Percentiles rank a stretch among this genome's conserved stretches.
These are phyloP conservation scores for Lachancea cidri DNA, from an alignment of 805 yeast genomes.

Conservation along the genomic window DNA sequence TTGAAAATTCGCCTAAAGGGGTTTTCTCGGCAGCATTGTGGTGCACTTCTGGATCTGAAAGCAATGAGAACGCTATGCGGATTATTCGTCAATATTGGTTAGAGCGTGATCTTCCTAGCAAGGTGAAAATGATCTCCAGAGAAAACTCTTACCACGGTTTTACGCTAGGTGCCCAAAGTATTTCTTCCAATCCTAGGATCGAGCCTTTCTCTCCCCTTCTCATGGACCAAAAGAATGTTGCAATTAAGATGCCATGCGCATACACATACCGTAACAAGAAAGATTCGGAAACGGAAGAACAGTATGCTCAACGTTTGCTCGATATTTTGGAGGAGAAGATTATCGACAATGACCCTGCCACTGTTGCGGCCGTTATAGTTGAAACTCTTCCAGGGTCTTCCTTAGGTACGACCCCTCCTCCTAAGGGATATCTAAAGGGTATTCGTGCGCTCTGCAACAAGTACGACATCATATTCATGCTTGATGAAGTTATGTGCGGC, in stretches of 20 bases:
- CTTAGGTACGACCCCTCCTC: constrained; percentile 41
- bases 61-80: constrained; percentile 62
- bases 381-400: constrained; percentile 47
- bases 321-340: constrained; percentile 40
- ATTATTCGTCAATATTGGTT: constrained; percentile 46
- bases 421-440: constrained; percentile 44
- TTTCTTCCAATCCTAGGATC: constrained; percentile 37
- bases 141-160: constrained; percentile 46
- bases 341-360: constrained; percentile 39
- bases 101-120: constrained; percentile 39
- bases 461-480: constrained; percentile 44
- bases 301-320: constrained; percentile 36
- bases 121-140: constrained; percentile 41
- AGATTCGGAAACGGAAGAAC: constrained; percentile 36
- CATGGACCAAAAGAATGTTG: constrained; percentile 21
- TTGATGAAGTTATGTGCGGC: constrained; percentile 58
- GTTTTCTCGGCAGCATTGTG: constrained; percentile 40
- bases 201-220: constrained; percentile 29
- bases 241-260: constrained; percentile 28
- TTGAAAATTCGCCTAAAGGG: constrained; percentile 36
- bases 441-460: constrained; percentile 44
- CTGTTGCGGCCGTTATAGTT: constrained; percentile 39
- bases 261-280: constrained; percentile 35
- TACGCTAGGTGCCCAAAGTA: constrained; percentile 42
- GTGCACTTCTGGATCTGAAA: constrained; percentile 63